Evolutionary conservation across 495 filamentous ascomycete genomes (phyloP), one percentile per base, ranked within the genome.

Genomic region (Coniosporium apollinis): DNA sequence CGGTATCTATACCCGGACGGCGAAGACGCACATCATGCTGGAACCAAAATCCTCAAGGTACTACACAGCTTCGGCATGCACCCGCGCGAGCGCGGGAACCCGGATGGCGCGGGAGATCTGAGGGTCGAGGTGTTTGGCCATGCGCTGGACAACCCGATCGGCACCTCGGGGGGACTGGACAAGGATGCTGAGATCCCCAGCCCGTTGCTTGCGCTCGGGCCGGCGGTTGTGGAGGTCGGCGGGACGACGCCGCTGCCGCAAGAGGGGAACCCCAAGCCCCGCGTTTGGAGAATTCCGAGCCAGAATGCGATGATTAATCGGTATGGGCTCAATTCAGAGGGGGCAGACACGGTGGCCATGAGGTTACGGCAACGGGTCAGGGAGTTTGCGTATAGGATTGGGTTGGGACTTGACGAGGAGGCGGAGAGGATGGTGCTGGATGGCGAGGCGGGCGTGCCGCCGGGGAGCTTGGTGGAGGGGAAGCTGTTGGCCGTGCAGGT

Each of bases 281-380:
- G 89, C 24, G 82, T 97, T 8, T 97, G 87, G 57, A 73, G 89
- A 7, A 44, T 97, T 0, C 74, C 79, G 1, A 75, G 69, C 3
- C 70, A 92, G 36, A 74, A 85, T 28, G 82, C 76, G 8, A 64
- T 97, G 51, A 80, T 97, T 57, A 97, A 97, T 54, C 76, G 91
- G 5, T 96, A 94, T 55, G 91, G 89, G 0, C 69, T 96, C 41
- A 94, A 94, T 54, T 89, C 81, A 13, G 70, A 79, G 38, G 89
- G 89, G 6, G 86, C 82, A 2, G 86, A 91, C 42, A 65, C 74
- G 45, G 80, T 93, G 62, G 84, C 89, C 0, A 73, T 71, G 44
- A 66, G 76, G 2, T 59, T 97, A 43, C 67, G 86, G 30, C 72
- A 82, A 49, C 66, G 89, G 4, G 73, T 93, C 11, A 59, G 82